phyloP scores from a whole-genome alignment of 169 alveolate species.

The Plasmodium cynomolgi region DNA sequence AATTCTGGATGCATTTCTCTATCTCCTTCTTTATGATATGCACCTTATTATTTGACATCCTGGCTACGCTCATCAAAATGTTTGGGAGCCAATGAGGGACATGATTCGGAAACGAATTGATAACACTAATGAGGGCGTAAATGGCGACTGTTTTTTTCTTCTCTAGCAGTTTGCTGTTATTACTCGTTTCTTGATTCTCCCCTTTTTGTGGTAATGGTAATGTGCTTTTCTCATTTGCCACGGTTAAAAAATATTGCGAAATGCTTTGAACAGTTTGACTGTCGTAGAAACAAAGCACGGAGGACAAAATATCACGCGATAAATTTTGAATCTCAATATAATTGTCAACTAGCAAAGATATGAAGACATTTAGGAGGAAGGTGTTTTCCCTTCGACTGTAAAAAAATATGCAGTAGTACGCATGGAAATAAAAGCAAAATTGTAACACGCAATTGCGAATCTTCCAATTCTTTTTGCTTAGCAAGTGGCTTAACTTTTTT shows the following conservation, averaged over 20 bases:
- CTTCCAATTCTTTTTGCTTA: constrained; percentile 56
- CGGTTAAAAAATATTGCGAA: constrained; percentile 20
- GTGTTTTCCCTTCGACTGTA: constrained; percentile 40
- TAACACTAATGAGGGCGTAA: constrained; percentile 67
- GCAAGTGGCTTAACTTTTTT: background rate
- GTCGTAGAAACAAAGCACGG: constrained; percentile 65
- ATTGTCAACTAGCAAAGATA: constrained; percentile 62
- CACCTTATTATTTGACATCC: constrained; percentile 59
- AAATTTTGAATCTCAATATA: constrained; percentile 63
- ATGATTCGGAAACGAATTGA: constrained; percentile 78
- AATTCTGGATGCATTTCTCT: constrained; percentile 85
- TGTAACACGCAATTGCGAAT: constrained; percentile 50
- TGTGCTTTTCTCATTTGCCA: constrained; percentile 29
- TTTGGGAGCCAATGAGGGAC: constrained; percentile 87
- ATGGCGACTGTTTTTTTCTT: constrained; percentile 55
- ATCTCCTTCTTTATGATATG: constrained; percentile 79
- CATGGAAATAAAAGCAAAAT: constrained; percentile 53
- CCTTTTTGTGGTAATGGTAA: background rate
- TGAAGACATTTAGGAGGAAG: constrained; percentile 46
- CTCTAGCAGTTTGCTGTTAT: constrained; percentile 9
- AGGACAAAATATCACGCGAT: constrained; percentile 54
- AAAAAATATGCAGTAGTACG: constrained; percentile 46
- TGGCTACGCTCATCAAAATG: constrained; percentile 81
- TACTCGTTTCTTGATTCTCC: background rate
- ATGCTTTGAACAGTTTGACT: constrained; percentile 5